A percentile compares a stretch with the other conserved stretches of the same genome.
Evolutionary conservation across 2,329 filamentous ascomycete genomes (phyloP).

Genomic region (Tolypocladium inflatum): DNA sequence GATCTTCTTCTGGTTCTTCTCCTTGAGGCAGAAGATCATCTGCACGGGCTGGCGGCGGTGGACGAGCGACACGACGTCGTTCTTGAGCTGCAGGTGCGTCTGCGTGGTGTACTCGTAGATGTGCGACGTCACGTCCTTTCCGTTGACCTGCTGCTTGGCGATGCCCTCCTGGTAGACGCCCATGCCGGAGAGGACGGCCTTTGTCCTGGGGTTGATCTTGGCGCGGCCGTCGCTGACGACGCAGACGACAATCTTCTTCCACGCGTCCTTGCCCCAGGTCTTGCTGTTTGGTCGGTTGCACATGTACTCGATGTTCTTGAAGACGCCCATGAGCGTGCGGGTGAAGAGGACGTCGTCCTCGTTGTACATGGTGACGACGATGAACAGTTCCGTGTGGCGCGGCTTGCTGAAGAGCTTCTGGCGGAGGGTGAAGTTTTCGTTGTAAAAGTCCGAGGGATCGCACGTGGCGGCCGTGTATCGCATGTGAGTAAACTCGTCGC

Average conservation of each 20-base stretch:
- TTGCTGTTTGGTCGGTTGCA: constrained; percentile 87
- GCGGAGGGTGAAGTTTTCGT: constrained; percentile 81
- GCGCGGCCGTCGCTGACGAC: constrained; percentile 93
- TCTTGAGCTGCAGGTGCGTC: constrained; percentile 81
- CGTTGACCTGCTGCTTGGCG: constrained; percentile 95
- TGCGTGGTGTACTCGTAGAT: constrained; percentile 94
- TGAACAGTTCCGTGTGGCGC: constrained; percentile 88
- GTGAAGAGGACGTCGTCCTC: constrained; percentile 96
- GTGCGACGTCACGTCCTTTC: constrained; percentile 91
- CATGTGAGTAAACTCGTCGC: constrained; percentile 87
- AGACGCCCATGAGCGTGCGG: constrained; percentile 89
- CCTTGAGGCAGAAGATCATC: constrained; percentile 95
- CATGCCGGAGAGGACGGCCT: constrained; percentile 81
- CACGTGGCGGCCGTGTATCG: constrained; percentile 92
- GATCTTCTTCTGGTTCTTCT: constrained; percentile 99
- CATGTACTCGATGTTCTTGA: constrained; percentile 99
- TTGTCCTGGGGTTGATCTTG: constrained; percentile 90
- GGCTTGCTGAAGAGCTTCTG: constrained; percentile 89
- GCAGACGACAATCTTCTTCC: constrained; percentile 99
- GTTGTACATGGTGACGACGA: constrained; percentile 98
- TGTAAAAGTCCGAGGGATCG: constrained; percentile 80
- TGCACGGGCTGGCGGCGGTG: constrained; percentile 86
- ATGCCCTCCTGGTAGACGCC: constrained; percentile 98
- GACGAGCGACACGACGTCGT: constrained; percentile 75
- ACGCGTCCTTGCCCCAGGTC: constrained; percentile 96